These are phyloP conservation scores for Beauveria pseudobassiana DNA, from an alignment of 2,329 filamentous ascomycete species.

Conservation along the genomic window DNA sequence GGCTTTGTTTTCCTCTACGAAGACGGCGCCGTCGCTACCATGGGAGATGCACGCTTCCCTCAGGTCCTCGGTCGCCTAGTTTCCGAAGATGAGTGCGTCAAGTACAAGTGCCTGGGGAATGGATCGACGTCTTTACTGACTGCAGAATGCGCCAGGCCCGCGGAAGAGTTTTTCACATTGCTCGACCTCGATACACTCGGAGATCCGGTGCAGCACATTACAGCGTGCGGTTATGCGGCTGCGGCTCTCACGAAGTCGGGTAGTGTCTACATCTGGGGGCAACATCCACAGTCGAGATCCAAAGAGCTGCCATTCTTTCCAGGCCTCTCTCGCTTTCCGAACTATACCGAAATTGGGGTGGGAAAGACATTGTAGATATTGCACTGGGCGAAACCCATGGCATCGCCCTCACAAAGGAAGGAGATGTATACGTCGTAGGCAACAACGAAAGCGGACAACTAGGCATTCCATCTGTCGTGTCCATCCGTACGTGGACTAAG, in stretches of 20 bases:
- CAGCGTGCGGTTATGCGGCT: slow-evolving; percentile 47
- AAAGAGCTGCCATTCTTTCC: slow-evolving; percentile 28
- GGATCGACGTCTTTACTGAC: background rate
- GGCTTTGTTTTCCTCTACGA: slow-evolving; percentile 41
- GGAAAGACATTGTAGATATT: slow-evolving; percentile 48
- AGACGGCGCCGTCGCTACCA: slow-evolving; percentile 39
- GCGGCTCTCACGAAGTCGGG: slow-evolving; percentile 51
- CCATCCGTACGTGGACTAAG: slow-evolving; percentile 28
- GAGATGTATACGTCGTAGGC: slow-evolving; percentile 47
- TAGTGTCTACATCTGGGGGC: slow-evolving; percentile 57
- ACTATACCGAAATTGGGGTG: slow-evolving; percentile 39
- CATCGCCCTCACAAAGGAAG: slow-evolving; percentile 43
- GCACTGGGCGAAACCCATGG: slow-evolving; percentile 52
- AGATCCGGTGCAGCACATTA: slow-evolving; percentile 45
- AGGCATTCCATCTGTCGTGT: slow-evolving; percentile 30
- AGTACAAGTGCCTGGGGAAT: background rate
- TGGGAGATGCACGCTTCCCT: slow-evolving; percentile 52
- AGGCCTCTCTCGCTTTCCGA: slow-evolving; percentile 26
- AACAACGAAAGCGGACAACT: slow-evolving; percentile 53
- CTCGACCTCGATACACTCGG: slow-evolving; percentile 42
- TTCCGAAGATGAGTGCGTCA: slow-evolving; percentile 27
- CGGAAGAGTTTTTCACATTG: slow-evolving; percentile 38
- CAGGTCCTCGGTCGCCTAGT: slow-evolving; percentile 48
- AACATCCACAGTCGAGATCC: slow-evolving; percentile 16
- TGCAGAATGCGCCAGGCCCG: slow-evolving; percentile 27